phyloP scores from a whole-genome alignment of 768 basidiomycete genomes.

The Peribolospora baueri region DNA sequence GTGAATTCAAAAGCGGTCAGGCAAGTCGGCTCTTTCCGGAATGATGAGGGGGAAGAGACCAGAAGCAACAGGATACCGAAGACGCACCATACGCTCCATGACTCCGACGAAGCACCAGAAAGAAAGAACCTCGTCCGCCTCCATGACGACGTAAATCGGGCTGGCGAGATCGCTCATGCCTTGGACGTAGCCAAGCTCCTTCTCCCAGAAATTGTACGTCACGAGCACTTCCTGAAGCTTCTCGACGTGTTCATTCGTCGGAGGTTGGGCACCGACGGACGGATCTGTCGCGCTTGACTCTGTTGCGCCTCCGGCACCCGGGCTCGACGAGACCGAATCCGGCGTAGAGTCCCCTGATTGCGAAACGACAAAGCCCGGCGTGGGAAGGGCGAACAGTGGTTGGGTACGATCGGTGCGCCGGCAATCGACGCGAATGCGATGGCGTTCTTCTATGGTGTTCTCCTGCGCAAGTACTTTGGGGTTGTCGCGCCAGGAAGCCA shows the following conservation, averaged over 20 bases:
- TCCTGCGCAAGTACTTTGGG: conserved; percentile 56
- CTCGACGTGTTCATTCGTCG: conserved; percentile 74
- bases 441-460: conserved; percentile 52
- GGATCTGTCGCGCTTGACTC: conserved; percentile 44
- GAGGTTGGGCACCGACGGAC: conserved; percentile 66
- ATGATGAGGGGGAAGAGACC: neutral
- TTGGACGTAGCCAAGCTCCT: conserved; percentile 86
- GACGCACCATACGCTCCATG: conserved; percentile 75
- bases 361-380: conserved; percentile 8
- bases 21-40: neutral
- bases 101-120: conserved; percentile 93
- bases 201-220: conserved; percentile 77
- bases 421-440: conserved; percentile 46
- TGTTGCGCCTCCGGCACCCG: conserved; percentile 32
- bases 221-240: conserved; percentile 61
- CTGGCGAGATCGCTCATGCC: conserved; percentile 95
- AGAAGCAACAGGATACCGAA: neutral
- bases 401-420: conserved; percentile 88
- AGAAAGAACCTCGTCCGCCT: conserved; percentile 62
- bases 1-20: neutral
- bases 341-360: conserved; percentile 24
- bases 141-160: conserved; percentile 77
- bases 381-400: conserved; percentile 42
- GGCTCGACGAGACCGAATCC: conserved; percentile 16
- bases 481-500: conserved; percentile 58